phyloP scores from a whole-genome alignment of 352 stramenopile species.

The Pythium myriotylum region DNA sequence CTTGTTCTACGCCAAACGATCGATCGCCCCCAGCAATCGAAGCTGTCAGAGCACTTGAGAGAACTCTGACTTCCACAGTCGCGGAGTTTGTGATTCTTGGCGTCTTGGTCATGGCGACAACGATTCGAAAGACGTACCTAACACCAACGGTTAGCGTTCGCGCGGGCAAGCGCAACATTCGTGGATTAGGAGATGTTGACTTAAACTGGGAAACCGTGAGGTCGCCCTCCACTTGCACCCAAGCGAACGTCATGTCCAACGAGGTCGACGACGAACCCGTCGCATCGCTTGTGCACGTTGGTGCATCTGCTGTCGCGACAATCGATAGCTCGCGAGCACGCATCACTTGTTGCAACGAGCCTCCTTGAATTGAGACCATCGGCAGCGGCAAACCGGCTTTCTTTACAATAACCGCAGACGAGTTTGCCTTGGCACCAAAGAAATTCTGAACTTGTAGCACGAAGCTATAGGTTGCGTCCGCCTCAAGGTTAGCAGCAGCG shows the following conservation, averaged over 20 bases:
- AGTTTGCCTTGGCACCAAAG: constrained; percentile 48
- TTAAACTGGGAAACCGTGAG: constrained; percentile 42
- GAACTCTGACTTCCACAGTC: constrained; percentile 46
- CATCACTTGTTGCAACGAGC: constrained; percentile 36
- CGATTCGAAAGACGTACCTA: constrained; percentile 60
- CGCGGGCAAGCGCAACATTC: constrained; percentile 50
- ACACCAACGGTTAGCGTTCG: constrained; percentile 55
- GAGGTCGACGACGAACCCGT: constrained; percentile 13
- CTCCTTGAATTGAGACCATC: constrained; percentile 56
- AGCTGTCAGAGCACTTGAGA: constrained; percentile 41
- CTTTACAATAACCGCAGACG: constrained; percentile 41
- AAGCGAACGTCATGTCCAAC: constrained; percentile 58
- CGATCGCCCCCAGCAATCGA: constrained; percentile 49
- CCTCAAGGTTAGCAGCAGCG: constrained; percentile 34
- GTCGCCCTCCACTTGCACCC: constrained; percentile 51
- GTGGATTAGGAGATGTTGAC: constrained; percentile 56
- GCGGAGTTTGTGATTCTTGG: constrained; percentile 50
- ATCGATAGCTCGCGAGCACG: constrained; percentile 51
- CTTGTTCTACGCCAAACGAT: constrained; percentile 53
- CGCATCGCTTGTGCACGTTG: constrained; percentile 36
- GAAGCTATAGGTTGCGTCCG: constrained; percentile 46
- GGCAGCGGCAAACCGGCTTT: constrained; percentile 56
- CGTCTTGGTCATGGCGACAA: constrained; percentile 53
- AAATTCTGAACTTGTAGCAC: constrained; percentile 55
- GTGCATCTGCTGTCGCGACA: constrained; percentile 42